Base-by-base conservation (phyloP, 139 green algal species). In the Chlamydomonas eustigma region DNA sequence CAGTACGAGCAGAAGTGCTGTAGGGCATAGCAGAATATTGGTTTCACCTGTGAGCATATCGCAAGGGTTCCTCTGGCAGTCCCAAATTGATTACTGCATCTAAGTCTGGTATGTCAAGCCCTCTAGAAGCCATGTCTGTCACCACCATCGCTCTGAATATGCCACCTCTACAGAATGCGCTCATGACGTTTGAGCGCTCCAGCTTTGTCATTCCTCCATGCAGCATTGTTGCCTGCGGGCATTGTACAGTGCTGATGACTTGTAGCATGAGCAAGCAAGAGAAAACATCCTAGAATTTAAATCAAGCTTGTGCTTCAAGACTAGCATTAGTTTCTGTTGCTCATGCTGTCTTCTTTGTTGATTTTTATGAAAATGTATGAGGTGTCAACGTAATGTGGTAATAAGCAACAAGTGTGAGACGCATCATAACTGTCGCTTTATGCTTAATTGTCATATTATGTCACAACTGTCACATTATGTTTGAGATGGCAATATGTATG, bases 91-190 rank as follows among this genome's bases (percentile, higher is more conserved):
- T 37, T 3, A 76, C 50, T 32, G 71, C 50, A 30, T 76, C 44
- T 3, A 39, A 6, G 5, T 44, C 18, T 3, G 39, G 44, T 4
- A 76, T 22, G 28, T 78, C 34, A 18, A 78, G 76, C 2, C 93
- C 93, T 0, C 92, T 72, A 1, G 93, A 92, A 8, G 84, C 93
- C 52, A 97, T 85, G 71, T 98, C 93, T 25, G 79, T 92, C 1
- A 95, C 90, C 2, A 97, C n/a, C 39, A 98, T 86, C 3, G 85
- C 91, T 1, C 85, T 77, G 37, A 91, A 82, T 33, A 85, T 68
- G 25, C 93, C 91, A 31, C 63, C 50, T 32, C 64, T 39, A 1
- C 77, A 72, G 80, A 97, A 98, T n/a, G 76, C 75, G 12, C 76
- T 35, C 58, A 97, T 64, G n/a, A 83, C 76, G 68, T 87, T 86